Percentiles rank a stretch among this genome's conserved stretches.
Conservation (phyloP, 129 eudicot species). For the Lonicera japonica region DNA sequence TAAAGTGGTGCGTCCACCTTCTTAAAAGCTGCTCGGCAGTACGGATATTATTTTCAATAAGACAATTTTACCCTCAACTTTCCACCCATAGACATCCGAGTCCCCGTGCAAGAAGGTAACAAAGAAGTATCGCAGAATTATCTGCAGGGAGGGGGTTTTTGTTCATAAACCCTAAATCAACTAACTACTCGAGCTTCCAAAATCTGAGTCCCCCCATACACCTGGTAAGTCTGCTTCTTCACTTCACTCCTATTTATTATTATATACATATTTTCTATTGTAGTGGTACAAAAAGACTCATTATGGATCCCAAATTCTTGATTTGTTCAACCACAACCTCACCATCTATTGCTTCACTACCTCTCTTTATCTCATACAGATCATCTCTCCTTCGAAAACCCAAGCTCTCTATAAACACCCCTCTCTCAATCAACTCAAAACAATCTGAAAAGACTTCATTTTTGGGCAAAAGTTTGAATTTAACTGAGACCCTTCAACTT, state of each 20-base stretch:
- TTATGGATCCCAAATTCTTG: constrained; percentile 39
- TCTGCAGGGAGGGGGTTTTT: constrained; percentile 9
- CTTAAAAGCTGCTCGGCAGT: too few relatives aligned
- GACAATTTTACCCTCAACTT: constrained; percentile 3
- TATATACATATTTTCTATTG: neutral
- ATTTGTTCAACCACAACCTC: constrained; percentile 33
- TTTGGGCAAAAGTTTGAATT: constrained; percentile 42
- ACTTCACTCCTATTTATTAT: neutral
- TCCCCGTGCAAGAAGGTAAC: constrained; percentile 1
- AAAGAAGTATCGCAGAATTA: neutral
- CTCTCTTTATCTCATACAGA: constrained; percentile 43
- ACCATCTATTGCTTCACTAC: constrained; percentile 40
- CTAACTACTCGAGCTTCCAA: constrained; percentile 12
- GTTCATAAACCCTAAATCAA: constrained; percentile 39
- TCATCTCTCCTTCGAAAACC: constrained; percentile 32
- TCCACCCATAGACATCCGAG: neutral
- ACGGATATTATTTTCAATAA: neutral
- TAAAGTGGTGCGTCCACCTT: too few relatives aligned
- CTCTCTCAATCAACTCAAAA: constrained; percentile 8
- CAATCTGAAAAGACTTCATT: constrained; percentile 28
- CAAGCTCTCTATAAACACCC: constrained; percentile 15
- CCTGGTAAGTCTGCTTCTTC: constrained; percentile 20
- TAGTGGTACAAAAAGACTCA: neutral
- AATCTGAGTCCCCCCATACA: neutral
- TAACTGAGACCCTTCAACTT: too few relatives aligned